phyloP scores from a whole-genome alignment of 192 early-diverging fungal species.

The Backusella macrospora region DNA sequence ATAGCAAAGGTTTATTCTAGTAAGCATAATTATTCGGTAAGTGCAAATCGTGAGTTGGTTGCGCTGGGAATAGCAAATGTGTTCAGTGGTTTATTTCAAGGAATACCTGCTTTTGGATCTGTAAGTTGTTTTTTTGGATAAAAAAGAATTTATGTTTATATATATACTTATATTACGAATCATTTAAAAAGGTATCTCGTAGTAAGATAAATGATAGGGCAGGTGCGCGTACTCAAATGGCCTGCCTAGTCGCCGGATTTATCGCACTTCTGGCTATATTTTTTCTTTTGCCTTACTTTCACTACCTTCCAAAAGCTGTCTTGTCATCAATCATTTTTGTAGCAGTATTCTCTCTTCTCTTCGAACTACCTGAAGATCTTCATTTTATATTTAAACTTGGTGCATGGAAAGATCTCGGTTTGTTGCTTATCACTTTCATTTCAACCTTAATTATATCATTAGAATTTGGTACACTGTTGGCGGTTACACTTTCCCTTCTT shows the following conservation, averaged over 20 bases:
- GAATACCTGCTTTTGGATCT: slow-evolving; percentile 45
- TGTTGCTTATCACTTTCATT: slow-evolving; percentile 85
- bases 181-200: slow-evolving; percentile 64
- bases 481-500: slow-evolving; percentile 82
- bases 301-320: slow-evolving; percentile 37
- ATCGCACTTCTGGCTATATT: slow-evolving; percentile 80
- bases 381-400: slow-evolving; percentile 76
- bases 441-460: slow-evolving; percentile 86
- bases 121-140: slow-evolving; percentile 21
- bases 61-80: slow-evolving; percentile 86
- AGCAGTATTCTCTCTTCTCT: slow-evolving; percentile 77
- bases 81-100: slow-evolving; percentile 73
- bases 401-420: slow-evolving; percentile 80
- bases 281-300: slow-evolving; percentile 71
- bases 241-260: slow-evolving; percentile 78
- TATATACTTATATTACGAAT: not conserved
- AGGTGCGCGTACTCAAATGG: slow-evolving; percentile 83
- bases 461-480: slow-evolving; percentile 89
- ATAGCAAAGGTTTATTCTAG: slow-evolving; percentile 92
- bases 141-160: not conserved
- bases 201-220: slow-evolving; percentile 91
- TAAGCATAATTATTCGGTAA: slow-evolving; percentile 90
- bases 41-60: slow-evolving; percentile 95
- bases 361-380: slow-evolving; percentile 73
- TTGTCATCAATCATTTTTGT: slow-evolving; percentile 76